Conservation (phyloP, 305 asterid species). For the Fraxinus nigra region DNA sequence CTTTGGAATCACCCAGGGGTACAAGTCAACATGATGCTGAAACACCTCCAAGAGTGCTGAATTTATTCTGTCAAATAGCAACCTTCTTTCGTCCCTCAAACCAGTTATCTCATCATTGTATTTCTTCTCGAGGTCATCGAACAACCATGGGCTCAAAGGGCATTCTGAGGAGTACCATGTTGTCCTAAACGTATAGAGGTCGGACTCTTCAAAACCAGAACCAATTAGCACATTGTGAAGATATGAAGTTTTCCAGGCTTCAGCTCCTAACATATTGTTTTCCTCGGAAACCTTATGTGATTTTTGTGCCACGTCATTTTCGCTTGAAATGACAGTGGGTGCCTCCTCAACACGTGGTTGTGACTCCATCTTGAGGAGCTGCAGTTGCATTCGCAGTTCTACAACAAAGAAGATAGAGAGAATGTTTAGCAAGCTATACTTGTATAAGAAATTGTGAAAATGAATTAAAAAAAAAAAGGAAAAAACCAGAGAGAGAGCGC, state of each 20-base stretch:
- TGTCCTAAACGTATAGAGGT: slow-evolving; percentile 32
- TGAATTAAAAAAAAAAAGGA: not conserved
- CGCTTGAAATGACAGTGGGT: slow-evolving; percentile 32
- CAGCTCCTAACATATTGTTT: slow-evolving; percentile 22
- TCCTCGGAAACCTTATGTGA: slow-evolving; percentile 34
- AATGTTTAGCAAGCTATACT: not conserved
- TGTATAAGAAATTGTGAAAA: not conserved
- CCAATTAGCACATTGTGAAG: slow-evolving; percentile 44
- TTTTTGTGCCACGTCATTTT: slow-evolving; percentile 36
- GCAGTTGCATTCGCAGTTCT: slow-evolving; percentile 81
- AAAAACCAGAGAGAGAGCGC: not conserved
- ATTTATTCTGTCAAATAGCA: slow-evolving; percentile 65
- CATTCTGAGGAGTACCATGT: slow-evolving; percentile 53
- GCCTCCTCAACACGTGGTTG: slow-evolving; percentile 37
- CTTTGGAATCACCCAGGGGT: slow-evolving; percentile 63
- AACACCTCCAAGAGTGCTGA: slow-evolving; percentile 45
- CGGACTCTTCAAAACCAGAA: slow-evolving; percentile 59
- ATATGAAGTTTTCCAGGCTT: slow-evolving; percentile 59
- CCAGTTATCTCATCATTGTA: slow-evolving; percentile 36
- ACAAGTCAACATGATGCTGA: slow-evolving; percentile 32
- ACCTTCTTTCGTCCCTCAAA: slow-evolving; percentile 50
- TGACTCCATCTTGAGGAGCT: slow-evolving; percentile 85
- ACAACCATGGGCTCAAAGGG: slow-evolving; percentile 57
- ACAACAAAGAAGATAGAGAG: slow-evolving; percentile 2
- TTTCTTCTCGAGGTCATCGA: slow-evolving; percentile 66